These are phyloP conservation scores for Scedosporium apiospermum DNA, from an alignment of 2,329 filamentous ascomycete species.

Conservation along the genomic window DNA sequence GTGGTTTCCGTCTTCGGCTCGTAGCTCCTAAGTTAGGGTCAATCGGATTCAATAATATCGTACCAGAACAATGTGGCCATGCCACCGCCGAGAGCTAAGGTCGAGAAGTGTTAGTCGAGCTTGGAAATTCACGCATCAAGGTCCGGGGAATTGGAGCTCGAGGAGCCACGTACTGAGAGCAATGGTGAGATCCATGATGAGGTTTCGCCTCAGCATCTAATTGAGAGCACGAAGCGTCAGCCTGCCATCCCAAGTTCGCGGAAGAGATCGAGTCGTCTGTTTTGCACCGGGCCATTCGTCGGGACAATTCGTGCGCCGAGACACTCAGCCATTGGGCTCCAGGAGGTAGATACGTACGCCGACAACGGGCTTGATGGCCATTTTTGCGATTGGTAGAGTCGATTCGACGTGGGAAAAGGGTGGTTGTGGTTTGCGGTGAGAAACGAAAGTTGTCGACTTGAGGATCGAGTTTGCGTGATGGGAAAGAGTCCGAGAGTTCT, in stretches of 20 bases:
- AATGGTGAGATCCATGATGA: conserved; percentile 46
- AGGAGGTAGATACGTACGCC: conserved; percentile 38
- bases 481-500: background rate
- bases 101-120: background rate
- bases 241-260: background rate
- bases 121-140: background rate
- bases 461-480: background rate
- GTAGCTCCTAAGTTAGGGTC: background rate
- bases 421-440: background rate
- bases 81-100: background rate
- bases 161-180: conserved; percentile 38
- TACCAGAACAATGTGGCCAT: background rate
- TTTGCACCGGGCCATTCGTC: background rate
- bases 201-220: conserved; percentile 51
- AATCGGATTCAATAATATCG: background rate
- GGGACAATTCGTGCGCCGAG: background rate
- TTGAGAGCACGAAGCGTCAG: conserved; percentile 8
- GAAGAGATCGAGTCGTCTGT: background rate
- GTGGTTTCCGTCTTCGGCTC: background rate
- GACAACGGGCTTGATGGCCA: conserved; percentile 49
- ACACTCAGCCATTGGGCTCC: conserved; percentile 17
- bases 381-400: conserved; percentile 22
- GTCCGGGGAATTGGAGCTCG: background rate
- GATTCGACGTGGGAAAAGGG: background rate
- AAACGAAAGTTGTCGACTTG: background rate